Evolutionary conservation across 129 eudicot species (phyloP), one percentile per base, ranked within the genome.

Genomic region (Scalesia atractyloides): DNA sequence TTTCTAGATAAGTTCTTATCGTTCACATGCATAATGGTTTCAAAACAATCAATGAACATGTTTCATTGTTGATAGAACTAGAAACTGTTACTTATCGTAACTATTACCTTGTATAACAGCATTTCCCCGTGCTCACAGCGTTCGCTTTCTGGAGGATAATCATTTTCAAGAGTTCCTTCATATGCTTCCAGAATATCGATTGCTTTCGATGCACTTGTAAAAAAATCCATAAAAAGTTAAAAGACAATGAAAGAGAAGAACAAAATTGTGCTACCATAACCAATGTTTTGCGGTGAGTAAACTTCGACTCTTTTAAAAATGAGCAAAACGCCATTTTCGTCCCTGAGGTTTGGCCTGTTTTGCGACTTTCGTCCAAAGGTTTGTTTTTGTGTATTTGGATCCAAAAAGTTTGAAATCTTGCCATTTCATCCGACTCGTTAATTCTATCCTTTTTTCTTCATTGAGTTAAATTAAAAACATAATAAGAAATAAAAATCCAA

Each of bases 121-220:
- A 95, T 95, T 84, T 95, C 99, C 56, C 95, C 91, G 65, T 91
- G 99, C 86, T 91, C 99, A 84, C 85, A 72, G 10, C 94, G 97
- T 68, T 91, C 99, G 26, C 82, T 91, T 65, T 91, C 97, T 3
- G 97, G 97, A 41, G 99, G 99, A 76, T 95, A 88, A 83, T 91
- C 97, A 9, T 91, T 91, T 73, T 91, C 97, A 5, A 95, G 89
- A 69, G 97, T 91, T 74, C 99, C 99, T 84, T 95, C 99, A 86
- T 95, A 95, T 72, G 99, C 99, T 82, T 95, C 96, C 85, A 95
- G 84, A 53, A 91, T 91, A 83, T 95, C 97, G 79, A 95, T 80
- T 16, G 97, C 97, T 83, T 95, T 95, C 66, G 96, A 82, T 61
- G 89, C 90, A 88, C 99, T 94, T 67, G 59, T 34, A 60, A 52